Conservation (phyloP, 768 basidiomycete species). For the Trametes meyenii region DNA sequence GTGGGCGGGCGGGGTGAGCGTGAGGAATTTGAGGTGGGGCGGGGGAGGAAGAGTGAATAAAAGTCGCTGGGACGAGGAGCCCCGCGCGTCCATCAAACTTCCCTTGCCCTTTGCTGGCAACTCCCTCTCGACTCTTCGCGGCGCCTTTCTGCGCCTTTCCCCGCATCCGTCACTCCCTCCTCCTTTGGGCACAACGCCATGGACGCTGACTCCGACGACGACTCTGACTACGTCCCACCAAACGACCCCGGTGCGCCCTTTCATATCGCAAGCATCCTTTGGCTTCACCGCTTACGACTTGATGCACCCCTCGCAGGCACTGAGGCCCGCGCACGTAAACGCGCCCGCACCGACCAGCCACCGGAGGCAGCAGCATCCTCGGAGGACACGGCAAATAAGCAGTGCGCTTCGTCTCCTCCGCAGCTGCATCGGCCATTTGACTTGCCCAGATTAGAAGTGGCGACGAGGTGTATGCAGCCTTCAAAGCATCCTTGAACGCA, state of each 20-base stretch:
- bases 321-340: slow-evolving; percentile 32
- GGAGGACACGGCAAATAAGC: slow-evolving; percentile 47
- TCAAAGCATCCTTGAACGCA: slow-evolving; percentile 61
- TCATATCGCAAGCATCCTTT: not conserved
- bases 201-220: slow-evolving; percentile 66
- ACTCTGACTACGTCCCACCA: slow-evolving; percentile 70
- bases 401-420: slow-evolving; percentile 37
- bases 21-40: not conserved
- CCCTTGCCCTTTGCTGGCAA: slow-evolving; percentile 1
- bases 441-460: slow-evolving; percentile 48
- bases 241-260: slow-evolving; percentile 40
- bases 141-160: slow-evolving; percentile 5
- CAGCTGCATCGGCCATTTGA: slow-evolving; percentile 5
- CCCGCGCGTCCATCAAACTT: slow-evolving; percentile 24
- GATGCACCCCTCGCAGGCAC: not conserved
- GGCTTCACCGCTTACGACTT: not conserved
- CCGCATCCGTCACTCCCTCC: slow-evolving; percentile 8
- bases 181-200: slow-evolving; percentile 17
- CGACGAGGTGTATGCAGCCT: slow-evolving; percentile 66
- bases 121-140: not conserved
- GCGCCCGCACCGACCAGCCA: slow-evolving; percentile 33
- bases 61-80: too few relatives aligned
- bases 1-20: not conserved
- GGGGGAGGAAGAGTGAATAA: slow-evolving; percentile 3
- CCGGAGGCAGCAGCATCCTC: slow-evolving; percentile 20